Percentiles rank a stretch among this genome's conserved stretches.
phyloP scores from a whole-genome alignment of 768 basidiomycete species.

The Macrolepiota dolichaula region DNA sequence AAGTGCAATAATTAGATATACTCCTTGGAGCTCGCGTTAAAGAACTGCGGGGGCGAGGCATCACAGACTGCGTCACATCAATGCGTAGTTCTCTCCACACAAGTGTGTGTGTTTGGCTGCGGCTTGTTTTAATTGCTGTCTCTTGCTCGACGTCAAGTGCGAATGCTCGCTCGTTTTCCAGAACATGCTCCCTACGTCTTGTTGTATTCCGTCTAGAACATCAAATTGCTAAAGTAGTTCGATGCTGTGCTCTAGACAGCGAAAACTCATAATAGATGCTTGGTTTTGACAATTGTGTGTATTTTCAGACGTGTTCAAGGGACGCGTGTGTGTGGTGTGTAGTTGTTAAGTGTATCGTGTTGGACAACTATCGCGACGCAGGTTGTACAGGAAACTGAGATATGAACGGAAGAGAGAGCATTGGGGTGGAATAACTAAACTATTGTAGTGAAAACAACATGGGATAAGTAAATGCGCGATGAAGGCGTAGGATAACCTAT shows the following conservation, averaged over 20 bases:
- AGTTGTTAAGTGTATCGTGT: neutral
- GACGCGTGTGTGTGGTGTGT: too few species aligned
- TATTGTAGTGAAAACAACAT: constrained; percentile 1
- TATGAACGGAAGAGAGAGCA: neutral
- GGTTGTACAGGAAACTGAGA: neutral
- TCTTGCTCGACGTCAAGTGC: neutral
- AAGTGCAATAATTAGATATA: too few species aligned
- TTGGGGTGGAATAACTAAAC: neutral
- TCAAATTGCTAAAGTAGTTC: neutral
- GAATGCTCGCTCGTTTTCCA: neutral
- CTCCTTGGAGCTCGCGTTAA: too few species aligned
- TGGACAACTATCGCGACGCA: neutral
- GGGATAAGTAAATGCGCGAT: neutral
- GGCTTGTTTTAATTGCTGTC: neutral
- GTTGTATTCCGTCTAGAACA: neutral
- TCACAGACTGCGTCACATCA: too few species aligned
- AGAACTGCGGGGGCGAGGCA: too few species aligned
- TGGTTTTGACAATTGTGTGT: neutral
- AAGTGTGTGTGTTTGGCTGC: neutral
- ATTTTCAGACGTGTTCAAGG: neutral
- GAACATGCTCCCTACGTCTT: neutral
- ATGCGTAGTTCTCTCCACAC: too few species aligned
- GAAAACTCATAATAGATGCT: neutral
- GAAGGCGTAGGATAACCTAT: neutral
- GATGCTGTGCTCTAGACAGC: neutral